A percentile compares a stretch with the other conserved stretches of the same genome.
phyloP scores from a whole-genome alignment of 139 green algal species.

The Volvox africanus region DNA sequence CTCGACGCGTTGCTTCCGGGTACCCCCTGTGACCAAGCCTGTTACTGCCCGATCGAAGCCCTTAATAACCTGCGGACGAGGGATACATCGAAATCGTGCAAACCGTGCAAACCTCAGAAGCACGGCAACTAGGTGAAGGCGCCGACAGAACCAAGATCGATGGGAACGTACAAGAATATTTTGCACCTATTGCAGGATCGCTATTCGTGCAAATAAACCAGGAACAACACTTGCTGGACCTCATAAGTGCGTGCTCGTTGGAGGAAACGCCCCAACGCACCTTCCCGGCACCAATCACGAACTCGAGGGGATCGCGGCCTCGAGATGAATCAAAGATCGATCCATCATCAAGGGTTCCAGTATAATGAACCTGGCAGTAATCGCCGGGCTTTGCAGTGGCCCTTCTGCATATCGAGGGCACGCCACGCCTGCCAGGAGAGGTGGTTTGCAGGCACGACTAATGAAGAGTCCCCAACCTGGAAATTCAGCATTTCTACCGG shows the following conservation, averaged over 20 bases:
- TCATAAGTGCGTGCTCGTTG: too few relatives aligned
- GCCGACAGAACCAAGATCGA: too few relatives aligned
- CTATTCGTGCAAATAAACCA: too few relatives aligned
- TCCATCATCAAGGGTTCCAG: slow-evolving; percentile 75
- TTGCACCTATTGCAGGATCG: too few relatives aligned
- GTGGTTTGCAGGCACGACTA: neutral
- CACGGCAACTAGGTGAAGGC: too few relatives aligned
- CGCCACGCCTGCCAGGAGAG: slow-evolving; percentile 2
- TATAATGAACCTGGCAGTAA: slow-evolving; percentile 42
- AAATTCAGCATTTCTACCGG: neutral
- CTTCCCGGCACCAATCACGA: slow-evolving; percentile 72
- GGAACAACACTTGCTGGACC: too few relatives aligned
- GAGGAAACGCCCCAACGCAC: slow-evolving; percentile 44
- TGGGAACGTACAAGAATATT: too few relatives aligned
- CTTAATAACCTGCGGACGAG: slow-evolving; percentile 66
- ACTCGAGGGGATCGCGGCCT: slow-evolving; percentile 70
- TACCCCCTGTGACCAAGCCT: slow-evolving; percentile 72
- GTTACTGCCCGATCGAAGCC: slow-evolving; percentile 80
- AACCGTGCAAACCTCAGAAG: too few relatives aligned
- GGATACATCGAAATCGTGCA: too few relatives aligned
- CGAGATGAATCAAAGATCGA: slow-evolving; percentile 71
- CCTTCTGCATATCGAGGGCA: neutral
- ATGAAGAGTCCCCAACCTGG: neutral
- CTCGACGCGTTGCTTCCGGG: slow-evolving; percentile 59
- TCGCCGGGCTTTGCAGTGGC: slow-evolving; percentile 12